Conservation (phyloP, 1,139 yeast genomes). For the Pneumocystis murina region DNA sequence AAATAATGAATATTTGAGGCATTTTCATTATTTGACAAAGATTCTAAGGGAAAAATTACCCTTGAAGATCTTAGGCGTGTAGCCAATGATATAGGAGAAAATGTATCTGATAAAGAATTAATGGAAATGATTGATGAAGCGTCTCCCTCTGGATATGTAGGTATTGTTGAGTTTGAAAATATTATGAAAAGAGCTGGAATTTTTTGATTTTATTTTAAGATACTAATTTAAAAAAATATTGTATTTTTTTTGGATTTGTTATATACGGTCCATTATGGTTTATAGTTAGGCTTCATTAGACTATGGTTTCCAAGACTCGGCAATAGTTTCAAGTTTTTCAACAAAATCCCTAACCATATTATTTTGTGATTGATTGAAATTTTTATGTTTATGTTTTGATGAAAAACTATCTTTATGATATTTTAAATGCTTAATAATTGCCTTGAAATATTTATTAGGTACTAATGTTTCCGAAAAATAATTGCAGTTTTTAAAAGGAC, state of each 20-base stretch:
- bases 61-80: slow-evolving; percentile 11
- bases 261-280: background rate
- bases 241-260: background rate
- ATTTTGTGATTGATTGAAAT: background rate
- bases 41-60: slow-evolving; percentile 11
- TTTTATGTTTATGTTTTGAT: background rate
- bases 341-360: background rate
- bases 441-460: background rate
- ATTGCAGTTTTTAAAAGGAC: background rate
- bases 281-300: background rate
- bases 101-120: slow-evolving; percentile 8
- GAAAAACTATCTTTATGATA: background rate
- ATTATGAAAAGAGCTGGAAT: slow-evolving; percentile 11
- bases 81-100: slow-evolving; percentile 10
- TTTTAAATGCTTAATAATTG: background rate
- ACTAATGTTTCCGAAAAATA: background rate
- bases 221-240: background rate
- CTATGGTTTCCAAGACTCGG: background rate
- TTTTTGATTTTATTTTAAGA: background rate
- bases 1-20: slow-evolving; percentile 1
- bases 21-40: slow-evolving; percentile 11
- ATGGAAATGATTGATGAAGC: slow-evolving; percentile 12
- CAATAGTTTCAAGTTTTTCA: background rate
- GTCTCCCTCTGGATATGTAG: slow-evolving; percentile 6
- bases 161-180: slow-evolving; percentile 8